A percentile compares a stretch with the other conserved stretches of the same genome.
Evolutionary conservation across 441 rosid genomes (phyloP).

Genomic region (Biscutella auriculata): DNA sequence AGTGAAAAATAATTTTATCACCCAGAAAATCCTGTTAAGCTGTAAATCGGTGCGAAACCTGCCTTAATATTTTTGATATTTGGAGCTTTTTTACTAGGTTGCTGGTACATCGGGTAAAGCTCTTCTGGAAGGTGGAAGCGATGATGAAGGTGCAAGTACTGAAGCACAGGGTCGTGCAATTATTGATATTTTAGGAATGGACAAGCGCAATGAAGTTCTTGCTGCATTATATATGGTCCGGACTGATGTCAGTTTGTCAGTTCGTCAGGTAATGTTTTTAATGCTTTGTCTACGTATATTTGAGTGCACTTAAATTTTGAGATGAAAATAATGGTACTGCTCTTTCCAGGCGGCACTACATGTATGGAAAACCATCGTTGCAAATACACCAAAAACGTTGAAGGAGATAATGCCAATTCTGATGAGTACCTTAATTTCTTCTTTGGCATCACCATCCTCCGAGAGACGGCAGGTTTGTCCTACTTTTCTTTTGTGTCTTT

Average conservation of each 20-base stretch:
- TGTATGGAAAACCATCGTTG: conserved; percentile 99
- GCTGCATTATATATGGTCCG: conserved; percentile 99
- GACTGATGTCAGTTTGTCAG: conserved; percentile 91
- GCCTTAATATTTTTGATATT: background rate
- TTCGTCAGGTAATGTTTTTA: conserved; percentile 76
- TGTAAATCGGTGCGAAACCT: background rate
- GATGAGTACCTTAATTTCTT: conserved; percentile 86
- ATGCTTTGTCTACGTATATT: background rate
- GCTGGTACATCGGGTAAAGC: conserved; percentile 99
- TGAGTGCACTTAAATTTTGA: background rate
- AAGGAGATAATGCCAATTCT: conserved; percentile 96
- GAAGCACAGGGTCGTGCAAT: conserved; percentile 99
- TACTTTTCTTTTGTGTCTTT: conserved; percentile 1
- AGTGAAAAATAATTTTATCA: background rate
- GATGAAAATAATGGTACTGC: background rate
- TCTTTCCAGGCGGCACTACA: conserved; percentile 85
- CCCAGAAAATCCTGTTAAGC: background rate
- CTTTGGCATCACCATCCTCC: conserved; percentile 88
- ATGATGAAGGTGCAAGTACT: conserved; percentile 99
- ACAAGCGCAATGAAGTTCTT: conserved; percentile 90
- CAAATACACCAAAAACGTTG: conserved; percentile 95
- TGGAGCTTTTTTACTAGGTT: conserved; percentile 41
- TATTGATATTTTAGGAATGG: conserved; percentile 95
- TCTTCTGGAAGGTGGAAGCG: conserved; percentile 99
- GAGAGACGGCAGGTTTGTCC: conserved; percentile 93